Conservation (phyloP, 805 yeast species). For the Metschnikowia matae region DNA sequence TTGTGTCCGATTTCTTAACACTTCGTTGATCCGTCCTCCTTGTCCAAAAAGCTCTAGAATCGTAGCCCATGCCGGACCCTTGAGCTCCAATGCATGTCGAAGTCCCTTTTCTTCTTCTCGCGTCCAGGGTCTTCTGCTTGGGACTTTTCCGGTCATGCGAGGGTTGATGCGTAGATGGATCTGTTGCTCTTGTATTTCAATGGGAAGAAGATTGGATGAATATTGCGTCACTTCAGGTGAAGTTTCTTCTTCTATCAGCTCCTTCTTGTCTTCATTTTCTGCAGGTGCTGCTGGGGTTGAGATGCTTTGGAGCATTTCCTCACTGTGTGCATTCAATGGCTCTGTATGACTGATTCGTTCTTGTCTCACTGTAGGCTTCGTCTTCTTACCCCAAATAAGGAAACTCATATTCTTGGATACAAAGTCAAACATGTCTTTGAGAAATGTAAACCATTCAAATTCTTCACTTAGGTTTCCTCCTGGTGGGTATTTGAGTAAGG, state of each 20-base stretch:
- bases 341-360: background rate
- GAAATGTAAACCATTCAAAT: conserved; percentile 83
- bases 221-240: conserved; percentile 24
- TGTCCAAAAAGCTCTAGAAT: conserved; percentile 89
- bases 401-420: conserved; percentile 70
- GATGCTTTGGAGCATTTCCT: conserved; percentile 11
- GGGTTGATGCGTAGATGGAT: conserved; percentile 37
- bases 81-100: conserved; percentile 68
- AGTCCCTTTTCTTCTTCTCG: conserved; percentile 84
- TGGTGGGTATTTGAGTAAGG: conserved; percentile 44
- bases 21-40: conserved; percentile 83
- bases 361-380: conserved; percentile 15
- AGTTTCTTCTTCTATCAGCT: background rate
- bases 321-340: conserved; percentile 16
- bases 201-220: conserved; percentile 35
- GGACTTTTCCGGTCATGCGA: conserved; percentile 22
- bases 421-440: conserved; percentile 75
- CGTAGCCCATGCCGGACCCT: conserved; percentile 93
- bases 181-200: conserved; percentile 42
- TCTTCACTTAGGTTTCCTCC: conserved; percentile 57
- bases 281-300: background rate
- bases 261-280: background rate
- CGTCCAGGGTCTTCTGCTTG: conserved; percentile 72
- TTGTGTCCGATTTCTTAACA: conserved; percentile 80
- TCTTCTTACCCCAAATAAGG: conserved; percentile 64